Conservation (phyloP, 2,329 filamentous ascomycete species). For the Emmonsiellopsis sp. region DNA sequence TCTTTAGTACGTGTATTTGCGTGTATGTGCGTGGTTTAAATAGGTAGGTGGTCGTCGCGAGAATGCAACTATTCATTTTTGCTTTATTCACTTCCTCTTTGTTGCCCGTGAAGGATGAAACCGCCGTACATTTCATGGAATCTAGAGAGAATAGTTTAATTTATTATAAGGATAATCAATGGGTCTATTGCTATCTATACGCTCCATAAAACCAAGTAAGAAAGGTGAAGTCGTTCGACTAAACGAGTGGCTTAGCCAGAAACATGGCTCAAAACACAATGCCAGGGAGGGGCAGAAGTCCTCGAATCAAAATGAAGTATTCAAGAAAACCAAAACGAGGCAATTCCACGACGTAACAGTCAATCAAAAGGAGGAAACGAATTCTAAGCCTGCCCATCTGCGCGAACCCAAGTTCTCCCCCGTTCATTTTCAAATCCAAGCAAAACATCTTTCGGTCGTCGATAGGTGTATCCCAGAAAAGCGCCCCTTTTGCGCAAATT, state of each 20-base stretch:
- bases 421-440: constrained; percentile 25
- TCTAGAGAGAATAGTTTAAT: not conserved
- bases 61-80: too few species aligned
- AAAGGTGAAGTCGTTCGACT: not conserved
- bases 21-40: too few species aligned
- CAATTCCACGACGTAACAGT: not conserved
- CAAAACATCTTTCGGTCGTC: constrained; percentile 32
- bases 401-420: constrained; percentile 17
- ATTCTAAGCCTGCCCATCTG: too few species aligned
- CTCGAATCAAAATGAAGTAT: too few species aligned
- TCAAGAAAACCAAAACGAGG: too few species aligned
- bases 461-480: constrained; percentile 86
- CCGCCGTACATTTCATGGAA: too few species aligned
- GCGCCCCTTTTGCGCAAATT: constrained; percentile 71
- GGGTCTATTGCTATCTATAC: not conserved
- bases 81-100: too few species aligned
- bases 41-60: too few species aligned
- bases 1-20: too few species aligned
- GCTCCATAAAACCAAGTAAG: not conserved
- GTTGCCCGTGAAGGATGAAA: too few species aligned
- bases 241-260: not conserved
- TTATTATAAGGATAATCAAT: constrained; percentile 8
- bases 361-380: not conserved
- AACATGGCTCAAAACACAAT: not conserved
- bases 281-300: too few species aligned